A percentile compares a stretch with the other conserved stretches of the same genome.
Evolutionary conservation across 805 yeast genomes (phyloP).

Genomic region (Yamadazyma kitorensis): DNA sequence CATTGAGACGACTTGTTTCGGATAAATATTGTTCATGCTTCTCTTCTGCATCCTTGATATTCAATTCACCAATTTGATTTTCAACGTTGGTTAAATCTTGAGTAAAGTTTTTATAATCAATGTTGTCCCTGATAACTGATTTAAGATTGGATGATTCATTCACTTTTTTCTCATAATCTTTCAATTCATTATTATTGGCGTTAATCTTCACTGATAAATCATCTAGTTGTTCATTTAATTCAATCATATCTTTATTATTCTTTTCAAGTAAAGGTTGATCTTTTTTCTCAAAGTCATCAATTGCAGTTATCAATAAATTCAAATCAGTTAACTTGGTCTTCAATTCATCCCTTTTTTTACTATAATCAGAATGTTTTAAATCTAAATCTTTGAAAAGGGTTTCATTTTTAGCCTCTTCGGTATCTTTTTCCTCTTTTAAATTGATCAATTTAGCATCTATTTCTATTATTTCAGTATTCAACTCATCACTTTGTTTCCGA

Average conservation of each 20-base stretch:
- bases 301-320: conserved; percentile 2
- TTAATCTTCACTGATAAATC: conserved; percentile 18
- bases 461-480: conserved; percentile 20
- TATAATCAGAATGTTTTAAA: background rate
- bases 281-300: conserved; percentile 21
- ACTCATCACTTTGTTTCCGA: conserved; percentile 26
- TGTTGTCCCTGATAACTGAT: conserved; percentile 60
- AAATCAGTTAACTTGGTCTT: background rate
- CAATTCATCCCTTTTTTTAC: background rate
- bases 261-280: conserved; percentile 21
- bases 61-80: conserved; percentile 41
- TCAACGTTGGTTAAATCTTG: conserved; percentile 36
- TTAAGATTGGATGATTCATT: conserved; percentile 60
- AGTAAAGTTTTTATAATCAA: conserved; percentile 52
- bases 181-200: conserved; percentile 14
- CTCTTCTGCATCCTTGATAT: conserved; percentile 55
- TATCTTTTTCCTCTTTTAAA: conserved; percentile 8
- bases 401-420: conserved; percentile 8
- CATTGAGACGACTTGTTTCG: conserved; percentile 50
- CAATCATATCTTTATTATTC: conserved; percentile 13
- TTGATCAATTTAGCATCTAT: conserved; percentile 9
- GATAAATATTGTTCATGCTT: conserved; percentile 61
- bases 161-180: conserved; percentile 38
- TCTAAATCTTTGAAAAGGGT: conserved; percentile 9
- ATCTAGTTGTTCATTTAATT: conserved; percentile 21